Percentiles rank a stretch among this genome's conserved stretches.
These are phyloP conservation scores for Anthracocystis panici-leucophaei DNA, from an alignment of 1,284 basidiomycete species.

Conservation along the genomic window DNA sequence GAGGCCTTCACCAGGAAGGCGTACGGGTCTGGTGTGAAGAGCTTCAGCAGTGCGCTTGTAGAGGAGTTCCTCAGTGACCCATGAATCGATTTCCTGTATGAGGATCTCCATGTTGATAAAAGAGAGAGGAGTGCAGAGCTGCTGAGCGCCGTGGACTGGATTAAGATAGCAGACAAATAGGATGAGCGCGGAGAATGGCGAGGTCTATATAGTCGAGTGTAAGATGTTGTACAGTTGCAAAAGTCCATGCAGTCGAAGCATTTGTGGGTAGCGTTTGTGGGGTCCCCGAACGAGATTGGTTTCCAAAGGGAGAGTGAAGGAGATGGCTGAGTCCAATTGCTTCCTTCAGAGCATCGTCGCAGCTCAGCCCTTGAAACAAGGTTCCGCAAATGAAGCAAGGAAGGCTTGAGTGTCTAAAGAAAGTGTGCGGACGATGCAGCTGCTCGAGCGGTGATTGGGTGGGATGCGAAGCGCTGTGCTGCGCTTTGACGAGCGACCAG, in stretches of 20 bases:
- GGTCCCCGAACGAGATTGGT: not conserved
- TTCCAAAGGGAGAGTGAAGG: not conserved
- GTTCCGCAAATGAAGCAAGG: not conserved
- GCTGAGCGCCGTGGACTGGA: no score
- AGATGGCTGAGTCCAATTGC: not conserved
- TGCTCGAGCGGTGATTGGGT: not conserved
- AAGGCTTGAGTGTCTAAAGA: not conserved
- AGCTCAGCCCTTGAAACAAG: not conserved
- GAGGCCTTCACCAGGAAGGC: conserved; percentile 9
- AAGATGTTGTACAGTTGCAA: no score
- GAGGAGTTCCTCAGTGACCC: conserved; percentile 40
- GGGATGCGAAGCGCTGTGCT: no score
- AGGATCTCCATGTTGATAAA: conserved; percentile 22
- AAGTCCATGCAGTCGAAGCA: not conserved
- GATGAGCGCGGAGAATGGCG: not conserved
- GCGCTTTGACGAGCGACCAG: conserved; percentile 2
- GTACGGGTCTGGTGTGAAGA: conserved; percentile 30
- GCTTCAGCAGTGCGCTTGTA: conserved; percentile 29
- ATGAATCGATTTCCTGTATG: conserved; percentile 22
- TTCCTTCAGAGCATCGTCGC: no score
- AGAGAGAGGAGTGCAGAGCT: no score
- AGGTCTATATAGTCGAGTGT: not conserved
- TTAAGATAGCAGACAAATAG: no score
- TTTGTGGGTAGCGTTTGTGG: not conserved
- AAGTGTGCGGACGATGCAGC: not conserved